Percentiles rank a stretch among this genome's conserved stretches.
Evolutionary conservation across 306 rosid species (phyloP).

Genomic region (Cyclanthera cordifolia): DNA sequence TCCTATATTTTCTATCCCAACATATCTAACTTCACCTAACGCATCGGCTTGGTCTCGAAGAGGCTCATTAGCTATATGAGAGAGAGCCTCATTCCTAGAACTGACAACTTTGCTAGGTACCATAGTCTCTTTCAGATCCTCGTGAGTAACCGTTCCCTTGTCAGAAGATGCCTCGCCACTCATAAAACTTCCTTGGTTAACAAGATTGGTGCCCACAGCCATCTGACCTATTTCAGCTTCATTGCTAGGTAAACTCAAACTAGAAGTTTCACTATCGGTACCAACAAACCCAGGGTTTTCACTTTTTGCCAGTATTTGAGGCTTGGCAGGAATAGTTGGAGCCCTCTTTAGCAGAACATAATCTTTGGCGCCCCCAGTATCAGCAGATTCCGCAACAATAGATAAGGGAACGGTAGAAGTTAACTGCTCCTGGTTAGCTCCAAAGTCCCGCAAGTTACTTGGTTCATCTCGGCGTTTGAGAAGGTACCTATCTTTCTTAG

Average conservation of each 20-base stretch:
- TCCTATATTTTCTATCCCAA: conserved; percentile 13
- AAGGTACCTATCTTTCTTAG: conserved; percentile 63
- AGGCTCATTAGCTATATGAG: conserved; percentile 26
- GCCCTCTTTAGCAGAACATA: conserved; percentile 53
- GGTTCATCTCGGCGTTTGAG: conserved; percentile 83
- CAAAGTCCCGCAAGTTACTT: conserved; percentile 13
- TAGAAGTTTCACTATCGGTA: conserved; percentile 24
- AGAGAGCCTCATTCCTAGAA: background rate
- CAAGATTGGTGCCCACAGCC: conserved; percentile 26
- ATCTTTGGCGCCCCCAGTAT: conserved; percentile 28
- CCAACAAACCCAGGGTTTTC: conserved; percentile 22
- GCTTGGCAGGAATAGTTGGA: conserved; percentile 20
- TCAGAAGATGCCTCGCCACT: conserved; percentile 37
- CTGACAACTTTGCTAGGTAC: background rate
- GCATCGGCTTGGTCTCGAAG: conserved; percentile 24
- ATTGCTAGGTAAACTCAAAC: conserved; percentile 24
- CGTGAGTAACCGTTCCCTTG: background rate
- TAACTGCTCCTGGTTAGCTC: conserved; percentile 18
- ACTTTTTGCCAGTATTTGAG: conserved; percentile 25
- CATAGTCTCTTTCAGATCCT: background rate
- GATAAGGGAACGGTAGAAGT: conserved; percentile 32
- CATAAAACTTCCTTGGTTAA: conserved; percentile 15
- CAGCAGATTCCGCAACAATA: conserved; percentile 30
- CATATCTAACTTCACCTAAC: conserved; percentile 19
- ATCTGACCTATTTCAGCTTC: conserved; percentile 20